These are phyloP conservation scores for Euphrasia arctica DNA, from an alignment of 305 asterid species.

Conservation along the genomic window DNA sequence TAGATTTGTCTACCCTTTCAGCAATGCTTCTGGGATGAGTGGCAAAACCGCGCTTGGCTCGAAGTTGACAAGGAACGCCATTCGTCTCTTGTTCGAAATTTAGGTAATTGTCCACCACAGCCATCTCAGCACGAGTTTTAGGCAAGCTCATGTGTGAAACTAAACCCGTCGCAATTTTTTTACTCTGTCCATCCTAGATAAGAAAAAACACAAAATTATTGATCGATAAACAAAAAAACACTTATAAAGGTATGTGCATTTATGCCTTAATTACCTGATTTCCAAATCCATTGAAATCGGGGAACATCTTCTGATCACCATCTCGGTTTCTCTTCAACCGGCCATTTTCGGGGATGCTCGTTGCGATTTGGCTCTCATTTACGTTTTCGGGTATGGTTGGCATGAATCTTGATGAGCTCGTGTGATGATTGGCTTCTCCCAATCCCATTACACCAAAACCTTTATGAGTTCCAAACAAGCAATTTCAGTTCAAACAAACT, in stretches of 20 bases:
- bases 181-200: conserved; percentile 48
- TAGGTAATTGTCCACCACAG: conserved; percentile 52
- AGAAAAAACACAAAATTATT: background rate
- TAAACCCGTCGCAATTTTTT: conserved; percentile 44
- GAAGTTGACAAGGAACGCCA: conserved; percentile 57
- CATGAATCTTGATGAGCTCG: conserved; percentile 56
- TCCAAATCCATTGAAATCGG: conserved; percentile 46
- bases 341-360: conserved; percentile 23
- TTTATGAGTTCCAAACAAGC: conserved; percentile 18
- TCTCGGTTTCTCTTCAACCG: conserved; percentile 60
- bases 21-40: conserved; percentile 96
- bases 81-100: conserved; percentile 64
- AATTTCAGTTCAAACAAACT: too few relatives aligned
- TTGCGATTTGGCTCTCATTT: conserved; percentile 20
- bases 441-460: conserved; percentile 54
- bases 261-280: conserved; percentile 32
- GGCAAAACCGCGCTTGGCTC: conserved; percentile 88
- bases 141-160: conserved; percentile 86
- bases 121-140: conserved; percentile 55
- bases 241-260: too few relatives aligned
- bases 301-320: conserved; percentile 51
- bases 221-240: too few relatives aligned
- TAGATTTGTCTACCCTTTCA: conserved; percentile 61
- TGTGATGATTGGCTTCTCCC: conserved; percentile 42
- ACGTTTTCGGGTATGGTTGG: conserved; percentile 76